Evolutionary conservation across 768 basidiomycete genomes (phyloP).

Genomic region (Mycena filopes): DNA sequence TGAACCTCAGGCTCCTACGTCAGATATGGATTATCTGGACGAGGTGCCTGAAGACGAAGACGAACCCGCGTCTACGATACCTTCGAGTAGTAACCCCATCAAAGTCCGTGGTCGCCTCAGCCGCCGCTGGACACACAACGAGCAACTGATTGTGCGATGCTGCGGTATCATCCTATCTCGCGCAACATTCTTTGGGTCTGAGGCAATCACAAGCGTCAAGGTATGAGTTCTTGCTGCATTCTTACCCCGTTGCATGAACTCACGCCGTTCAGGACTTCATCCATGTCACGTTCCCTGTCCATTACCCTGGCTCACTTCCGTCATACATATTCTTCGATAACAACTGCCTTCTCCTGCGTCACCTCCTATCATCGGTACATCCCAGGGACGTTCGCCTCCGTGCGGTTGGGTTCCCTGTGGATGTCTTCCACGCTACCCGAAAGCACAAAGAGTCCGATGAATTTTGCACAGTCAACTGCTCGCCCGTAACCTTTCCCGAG

Average conservation of each 20-base stretch:
- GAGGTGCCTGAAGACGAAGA: conserved; percentile 5
- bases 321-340: conserved; percentile 8
- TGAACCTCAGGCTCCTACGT: not conserved
- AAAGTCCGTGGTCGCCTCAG: conserved; percentile 12
- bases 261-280: conserved; percentile 5
- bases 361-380: not conserved
- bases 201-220: conserved; percentile 9
- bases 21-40: conserved; percentile 12
- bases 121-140: conserved; percentile 17
- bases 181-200: conserved; percentile 14
- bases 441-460: conserved; percentile 17
- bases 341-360: not conserved
- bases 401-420: not conserved
- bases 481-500: conserved; percentile 1
- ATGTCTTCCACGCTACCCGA: conserved; percentile 2
- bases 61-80: not conserved
- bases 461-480: conserved; percentile 11
- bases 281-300: conserved; percentile 8
- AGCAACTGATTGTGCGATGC: conserved; percentile 12
- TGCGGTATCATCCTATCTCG: conserved; percentile 10
- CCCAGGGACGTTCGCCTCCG: not conserved
- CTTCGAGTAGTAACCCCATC: too few species aligned
- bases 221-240: not conserved
- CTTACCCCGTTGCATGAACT: not conserved
- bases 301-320: conserved; percentile 13